phyloP scores from a whole-genome alignment of 768 basidiomycete genomes.

The Mycena maculata region DNA sequence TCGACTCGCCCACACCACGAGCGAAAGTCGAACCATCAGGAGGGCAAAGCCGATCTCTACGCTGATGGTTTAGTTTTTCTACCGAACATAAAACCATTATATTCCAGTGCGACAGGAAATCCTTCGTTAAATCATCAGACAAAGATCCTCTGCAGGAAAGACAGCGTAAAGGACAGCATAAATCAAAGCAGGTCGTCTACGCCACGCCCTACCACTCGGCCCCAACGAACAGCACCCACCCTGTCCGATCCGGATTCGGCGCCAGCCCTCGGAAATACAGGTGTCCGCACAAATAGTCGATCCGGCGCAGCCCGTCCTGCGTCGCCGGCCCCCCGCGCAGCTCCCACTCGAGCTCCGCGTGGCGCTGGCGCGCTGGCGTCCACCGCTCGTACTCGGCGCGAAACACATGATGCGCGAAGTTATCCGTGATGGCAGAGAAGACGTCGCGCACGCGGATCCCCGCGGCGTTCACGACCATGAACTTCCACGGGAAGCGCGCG shows the following conservation, averaged over 20 bases:
- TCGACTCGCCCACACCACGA: too few species aligned
- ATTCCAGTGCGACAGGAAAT: too few species aligned
- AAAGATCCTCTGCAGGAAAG: too few species aligned
- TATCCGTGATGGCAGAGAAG: conserved; percentile 56
- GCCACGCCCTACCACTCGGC: conserved; percentile 21
- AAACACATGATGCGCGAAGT: conserved; percentile 48
- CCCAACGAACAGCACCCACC: conserved; percentile 32
- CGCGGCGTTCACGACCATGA: conserved; percentile 57
- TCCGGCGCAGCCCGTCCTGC: conserved; percentile 46
- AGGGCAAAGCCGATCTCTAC: too few species aligned
- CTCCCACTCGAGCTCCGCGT: conserved; percentile 18
- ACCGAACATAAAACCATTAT: too few species aligned
- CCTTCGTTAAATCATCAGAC: too few species aligned
- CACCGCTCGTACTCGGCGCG: conserved; percentile 19
- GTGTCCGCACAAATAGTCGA: conserved; percentile 51
- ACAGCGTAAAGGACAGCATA: too few species aligned
- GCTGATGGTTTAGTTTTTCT: too few species aligned
- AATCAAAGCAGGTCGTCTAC: too few species aligned
- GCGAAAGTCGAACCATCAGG: too few species aligned
- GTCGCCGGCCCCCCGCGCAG: conserved; percentile 5
- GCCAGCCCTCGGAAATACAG: conserved; percentile 50
- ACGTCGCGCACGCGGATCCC: conserved; percentile 67
- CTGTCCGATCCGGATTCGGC: conserved; percentile 28
- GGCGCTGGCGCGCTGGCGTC: neutral
- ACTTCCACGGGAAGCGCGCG: conserved; percentile 66